Percentiles rank a stretch among this genome's conserved stretches.
phyloP scores from a whole-genome alignment of 2,329 filamentous ascomycete species.

The Arthrobotrys iridis region DNA sequence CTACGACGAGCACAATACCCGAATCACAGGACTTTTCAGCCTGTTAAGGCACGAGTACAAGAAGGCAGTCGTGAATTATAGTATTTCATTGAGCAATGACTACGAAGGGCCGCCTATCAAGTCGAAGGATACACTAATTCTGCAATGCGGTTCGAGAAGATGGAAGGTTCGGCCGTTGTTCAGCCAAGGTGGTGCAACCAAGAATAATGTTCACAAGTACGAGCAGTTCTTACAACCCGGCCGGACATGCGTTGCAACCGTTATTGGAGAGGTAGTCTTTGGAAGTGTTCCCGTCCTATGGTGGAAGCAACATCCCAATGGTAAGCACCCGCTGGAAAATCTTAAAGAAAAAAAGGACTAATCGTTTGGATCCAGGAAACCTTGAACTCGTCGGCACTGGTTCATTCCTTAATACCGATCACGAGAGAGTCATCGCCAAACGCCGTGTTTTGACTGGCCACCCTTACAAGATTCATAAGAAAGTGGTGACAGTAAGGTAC shows the following conservation, averaged over 20 bases:
- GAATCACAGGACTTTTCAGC: conserved; percentile 76
- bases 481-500: conserved; percentile 94
- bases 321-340: not conserved
- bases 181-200: conserved; percentile 88
- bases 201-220: conserved; percentile 92
- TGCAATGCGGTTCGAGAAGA: conserved; percentile 88
- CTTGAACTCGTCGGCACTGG: conserved; percentile 85
- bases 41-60: conserved; percentile 95
- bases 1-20: conserved; percentile 65
- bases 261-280: conserved; percentile 91
- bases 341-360: not conserved
- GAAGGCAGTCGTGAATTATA: conserved; percentile 86
- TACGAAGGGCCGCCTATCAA: conserved; percentile 76
- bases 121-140: conserved; percentile 88
- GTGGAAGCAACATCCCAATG: conserved; percentile 51
- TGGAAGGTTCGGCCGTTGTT: conserved; percentile 90
- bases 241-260: conserved; percentile 85
- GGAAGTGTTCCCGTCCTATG: conserved; percentile 82
- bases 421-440: conserved; percentile 85
- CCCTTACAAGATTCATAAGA: conserved; percentile 99
- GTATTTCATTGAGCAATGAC: conserved; percentile 84
- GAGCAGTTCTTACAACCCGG: conserved; percentile 91
- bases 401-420: conserved; percentile 80
- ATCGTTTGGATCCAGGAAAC: conserved; percentile 60
- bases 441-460: conserved; percentile 93